phyloP scores from a whole-genome alignment of 2,329 filamentous ascomycete species.

The Acrodontium crateriforme region DNA sequence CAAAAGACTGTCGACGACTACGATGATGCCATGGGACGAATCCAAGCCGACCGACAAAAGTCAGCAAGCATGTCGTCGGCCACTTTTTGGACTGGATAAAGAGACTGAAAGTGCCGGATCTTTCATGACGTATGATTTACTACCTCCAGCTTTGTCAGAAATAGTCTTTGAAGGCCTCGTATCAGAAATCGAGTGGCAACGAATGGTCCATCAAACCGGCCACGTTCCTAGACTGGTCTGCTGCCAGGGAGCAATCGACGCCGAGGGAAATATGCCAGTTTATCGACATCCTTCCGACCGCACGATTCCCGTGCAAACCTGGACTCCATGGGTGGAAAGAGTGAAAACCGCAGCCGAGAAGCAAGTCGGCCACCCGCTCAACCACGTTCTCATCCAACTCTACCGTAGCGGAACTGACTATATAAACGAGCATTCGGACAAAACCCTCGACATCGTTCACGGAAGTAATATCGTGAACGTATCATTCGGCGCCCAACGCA shows the following conservation, averaged over 20 bases:
- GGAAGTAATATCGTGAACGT: slow-evolving; percentile 81
- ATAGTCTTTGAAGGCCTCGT: slow-evolving; percentile 56
- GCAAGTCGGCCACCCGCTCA: slow-evolving; percentile 63
- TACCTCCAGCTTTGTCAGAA: slow-evolving; percentile 39
- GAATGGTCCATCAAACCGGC: slow-evolving; percentile 83
- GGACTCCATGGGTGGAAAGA: slow-evolving; percentile 56
- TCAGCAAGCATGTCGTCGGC: slow-evolving; percentile 2
- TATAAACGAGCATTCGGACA: slow-evolving; percentile 94
- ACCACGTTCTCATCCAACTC: slow-evolving; percentile 84
- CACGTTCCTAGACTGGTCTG: slow-evolving; percentile 84
- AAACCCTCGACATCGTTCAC: slow-evolving; percentile 78
- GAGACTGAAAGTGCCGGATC: slow-evolving; percentile 53
- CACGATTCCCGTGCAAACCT: slow-evolving; percentile 61
- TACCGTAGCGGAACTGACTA: slow-evolving; percentile 83
- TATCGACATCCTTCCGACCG: slow-evolving; percentile 92
- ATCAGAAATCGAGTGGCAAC: slow-evolving; percentile 71
- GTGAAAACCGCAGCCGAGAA: slow-evolving; percentile 58
- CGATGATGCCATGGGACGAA: slow-evolving; percentile 5
- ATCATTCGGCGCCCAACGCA: slow-evolving; percentile 80
- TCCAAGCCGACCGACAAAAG: slow-evolving; percentile 38
- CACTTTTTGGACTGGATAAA: slow-evolving; percentile 16
- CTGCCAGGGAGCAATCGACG: slow-evolving; percentile 62
- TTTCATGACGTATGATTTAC: slow-evolving; percentile 53
- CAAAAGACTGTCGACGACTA: slow-evolving; percentile 5
- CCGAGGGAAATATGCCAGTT: slow-evolving; percentile 73